Evolutionary conservation across 2,329 filamentous ascomycete genomes (phyloP), one percentile per base, ranked within the genome.

Genomic region (Geosmithia morbida): DNA sequence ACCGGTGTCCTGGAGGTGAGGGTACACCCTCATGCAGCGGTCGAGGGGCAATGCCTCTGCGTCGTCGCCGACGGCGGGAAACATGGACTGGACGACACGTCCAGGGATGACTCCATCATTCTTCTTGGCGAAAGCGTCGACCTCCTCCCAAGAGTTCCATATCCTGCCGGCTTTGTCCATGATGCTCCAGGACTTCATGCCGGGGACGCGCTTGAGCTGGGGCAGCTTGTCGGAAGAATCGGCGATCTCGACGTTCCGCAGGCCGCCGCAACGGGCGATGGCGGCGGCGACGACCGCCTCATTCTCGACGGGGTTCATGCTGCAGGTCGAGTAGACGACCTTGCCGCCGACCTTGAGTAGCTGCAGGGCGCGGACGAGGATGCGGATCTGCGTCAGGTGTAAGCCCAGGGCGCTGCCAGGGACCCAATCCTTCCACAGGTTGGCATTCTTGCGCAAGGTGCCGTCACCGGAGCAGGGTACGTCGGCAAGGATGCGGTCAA

Each of bases 281-380:
- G 92, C 92, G 22, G 84, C 83, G 1, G 86, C 81, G 50, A 98
- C 72, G 16, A 97, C 88, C 7, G 92, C 83, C 66, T 98, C 92
- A 59, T 98, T 95, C 70, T 98, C 92, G 26, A 97, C 80, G 0
- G 92, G 92, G 66, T 98, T 98, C 85, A 98, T 87, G 64, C 88
- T 96, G 74, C 92, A 98, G 18, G 92, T 98, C 2, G 90, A 97
- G 69, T 97, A 98, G 46, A 98, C 90, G 26, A 97, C 86, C 52
- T 89, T 80, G 46, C 92, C 92, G 41, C 92, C 90, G 48, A 87
- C 84, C 71, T 96, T 97, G 54, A 98, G 78, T 81, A 98, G 87
- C 67, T 97, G 90, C 46, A 98, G 73, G 30, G 92, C 87, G 51
- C 92, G 83, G 48, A 94, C 85, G 45, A 98, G 71, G 55, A 98